phyloP scores from a whole-genome alignment of 129 eudicot species.

The Flaveria sonorensis region DNA sequence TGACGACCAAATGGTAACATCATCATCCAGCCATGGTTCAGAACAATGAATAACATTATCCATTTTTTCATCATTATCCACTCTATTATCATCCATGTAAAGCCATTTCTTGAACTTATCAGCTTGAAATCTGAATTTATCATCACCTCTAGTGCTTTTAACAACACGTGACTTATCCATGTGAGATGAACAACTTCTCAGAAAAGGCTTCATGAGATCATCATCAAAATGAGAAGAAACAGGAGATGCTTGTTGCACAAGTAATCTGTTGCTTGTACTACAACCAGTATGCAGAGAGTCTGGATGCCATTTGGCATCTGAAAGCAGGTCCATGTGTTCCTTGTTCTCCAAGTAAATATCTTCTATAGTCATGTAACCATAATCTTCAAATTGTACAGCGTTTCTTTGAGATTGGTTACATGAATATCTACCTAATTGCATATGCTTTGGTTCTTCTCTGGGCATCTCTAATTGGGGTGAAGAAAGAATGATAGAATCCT shows the following conservation, averaged over 20 bases:
- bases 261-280: constrained; percentile 15
- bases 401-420: constrained; percentile 26
- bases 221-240: constrained; percentile 35
- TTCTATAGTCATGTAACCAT: constrained; percentile 29
- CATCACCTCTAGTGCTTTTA: constrained; percentile 36
- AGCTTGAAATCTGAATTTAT: constrained; percentile 27
- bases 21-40: constrained; percentile 32
- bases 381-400: constrained; percentile 30
- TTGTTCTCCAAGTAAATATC: constrained; percentile 34
- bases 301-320: constrained; percentile 39
- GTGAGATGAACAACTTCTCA: constrained; percentile 50
- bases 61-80: constrained; percentile 26
- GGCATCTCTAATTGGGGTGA: constrained; percentile 42
- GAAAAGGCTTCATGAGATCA: constrained; percentile 36
- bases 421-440: constrained; percentile 35
- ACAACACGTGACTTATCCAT: constrained; percentile 35
- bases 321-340: constrained; percentile 21
- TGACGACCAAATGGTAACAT: constrained; percentile 35
- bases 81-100: constrained; percentile 28
- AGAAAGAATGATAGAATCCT: constrained; percentile 33
- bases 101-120: constrained; percentile 32
- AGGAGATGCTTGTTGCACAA: constrained; percentile 24
- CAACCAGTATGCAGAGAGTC: constrained; percentile 28
- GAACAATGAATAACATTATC: constrained; percentile 27
- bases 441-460: constrained; percentile 30